Conservation (phyloP, 352 stramenopile species). For the Phytophthora pistaciae region DNA sequence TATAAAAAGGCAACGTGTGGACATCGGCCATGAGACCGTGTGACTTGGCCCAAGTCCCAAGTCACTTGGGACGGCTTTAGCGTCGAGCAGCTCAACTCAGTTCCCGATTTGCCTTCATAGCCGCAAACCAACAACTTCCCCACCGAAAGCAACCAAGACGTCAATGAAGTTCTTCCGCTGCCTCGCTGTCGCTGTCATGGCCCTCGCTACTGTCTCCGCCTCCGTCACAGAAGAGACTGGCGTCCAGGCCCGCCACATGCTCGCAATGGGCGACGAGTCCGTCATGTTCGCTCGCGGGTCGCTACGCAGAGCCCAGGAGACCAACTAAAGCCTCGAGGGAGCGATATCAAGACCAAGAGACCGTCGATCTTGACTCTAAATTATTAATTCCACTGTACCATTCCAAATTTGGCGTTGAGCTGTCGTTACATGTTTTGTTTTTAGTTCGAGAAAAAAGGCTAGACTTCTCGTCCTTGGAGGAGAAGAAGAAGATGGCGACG, state of each 20-base stretch:
- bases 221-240: slow-evolving; percentile 7
- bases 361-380: neutral
- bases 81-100: neutral
- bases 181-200: slow-evolving; percentile 1
- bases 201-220: neutral
- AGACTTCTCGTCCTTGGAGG: neutral
- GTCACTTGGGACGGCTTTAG: slow-evolving; percentile 1
- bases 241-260: slow-evolving; percentile 16
- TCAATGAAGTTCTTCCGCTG: slow-evolving; percentile 14
- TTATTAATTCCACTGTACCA: slow-evolving; percentile 8
- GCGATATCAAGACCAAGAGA: neutral
- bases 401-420: neutral
- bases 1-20: slow-evolving; percentile 6
- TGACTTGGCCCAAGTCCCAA: too few relatives aligned
- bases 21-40: slow-evolving; percentile 4
- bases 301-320: neutral
- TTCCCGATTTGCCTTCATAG: neutral
- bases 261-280: slow-evolving; percentile 24
- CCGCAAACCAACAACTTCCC: too few relatives aligned
- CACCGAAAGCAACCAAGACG: neutral
- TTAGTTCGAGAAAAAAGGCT: neutral
- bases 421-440: slow-evolving; percentile 8
- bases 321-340: neutral
- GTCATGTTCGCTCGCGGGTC: slow-evolving; percentile 15
- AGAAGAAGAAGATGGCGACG: slow-evolving; percentile 7